phyloP scores from a whole-genome alignment of 2,329 filamentous ascomycete genomes.

The Fusarium sp. region DNA sequence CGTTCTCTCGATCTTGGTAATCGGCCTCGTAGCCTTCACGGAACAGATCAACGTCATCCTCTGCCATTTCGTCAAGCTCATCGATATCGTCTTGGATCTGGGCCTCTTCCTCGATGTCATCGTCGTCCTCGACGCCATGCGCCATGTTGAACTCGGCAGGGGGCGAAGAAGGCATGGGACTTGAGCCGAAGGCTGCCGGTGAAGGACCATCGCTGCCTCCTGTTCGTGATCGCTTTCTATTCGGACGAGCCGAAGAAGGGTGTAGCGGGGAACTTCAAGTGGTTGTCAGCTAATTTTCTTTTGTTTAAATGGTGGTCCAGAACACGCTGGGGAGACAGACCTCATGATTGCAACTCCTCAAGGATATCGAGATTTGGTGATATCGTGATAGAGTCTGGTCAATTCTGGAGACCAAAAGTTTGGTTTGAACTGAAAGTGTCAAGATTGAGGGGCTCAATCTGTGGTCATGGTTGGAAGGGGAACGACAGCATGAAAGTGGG shows the following conservation, averaged over 20 bases:
- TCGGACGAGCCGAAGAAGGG: slow-evolving; percentile 71
- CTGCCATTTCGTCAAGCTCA: slow-evolving; percentile 82
- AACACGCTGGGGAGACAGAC: not conserved
- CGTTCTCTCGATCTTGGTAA: slow-evolving; percentile 72
- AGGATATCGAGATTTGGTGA: not conserved
- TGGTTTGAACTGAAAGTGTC: slow-evolving; percentile 11
- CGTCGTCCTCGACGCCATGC: slow-evolving; percentile 74
- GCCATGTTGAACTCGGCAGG: slow-evolving; percentile 69
- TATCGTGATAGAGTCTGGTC: slow-evolving; percentile 8
- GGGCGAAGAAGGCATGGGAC: slow-evolving; percentile 73
- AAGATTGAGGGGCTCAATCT: slow-evolving; percentile 38
- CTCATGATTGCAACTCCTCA: slow-evolving; percentile 23
- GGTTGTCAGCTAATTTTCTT: slow-evolving; percentile 23
- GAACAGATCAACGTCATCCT: slow-evolving; percentile 83
- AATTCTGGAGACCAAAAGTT: not conserved
- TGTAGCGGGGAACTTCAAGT: slow-evolving; percentile 78
- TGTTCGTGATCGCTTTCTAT: slow-evolving; percentile 65
- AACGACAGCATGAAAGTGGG: slow-evolving; percentile 28
- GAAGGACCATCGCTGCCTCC: slow-evolving; percentile 62
- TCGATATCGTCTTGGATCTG: slow-evolving; percentile 78
- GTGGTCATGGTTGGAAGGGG: slow-evolving; percentile 32
- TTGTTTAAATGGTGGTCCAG: not conserved
- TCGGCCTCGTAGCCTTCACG: slow-evolving; percentile 77
- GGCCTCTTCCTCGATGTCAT: slow-evolving; percentile 76
- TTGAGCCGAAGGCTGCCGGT: slow-evolving; percentile 62